phyloP scores from a whole-genome alignment of 2,329 filamentous ascomycete genomes.

The Seiridium cupressi region DNA sequence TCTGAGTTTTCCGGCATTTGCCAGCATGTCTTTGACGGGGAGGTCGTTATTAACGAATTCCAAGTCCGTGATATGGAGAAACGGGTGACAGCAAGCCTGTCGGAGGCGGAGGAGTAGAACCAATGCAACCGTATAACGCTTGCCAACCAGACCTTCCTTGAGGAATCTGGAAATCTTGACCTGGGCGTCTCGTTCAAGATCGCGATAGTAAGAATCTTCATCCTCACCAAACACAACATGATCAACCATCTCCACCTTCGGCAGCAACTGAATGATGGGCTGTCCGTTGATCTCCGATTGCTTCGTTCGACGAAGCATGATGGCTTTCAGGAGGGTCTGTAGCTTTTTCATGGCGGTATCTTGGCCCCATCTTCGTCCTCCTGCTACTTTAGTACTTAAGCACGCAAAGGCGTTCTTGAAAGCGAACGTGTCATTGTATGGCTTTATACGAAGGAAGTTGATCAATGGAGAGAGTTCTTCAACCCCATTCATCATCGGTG shows the following conservation, averaged over 20 bases:
- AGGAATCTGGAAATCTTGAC: conserved; percentile 24
- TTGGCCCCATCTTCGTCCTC: neutral
- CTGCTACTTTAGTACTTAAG: conserved; percentile 44
- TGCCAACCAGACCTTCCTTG: conserved; percentile 45
- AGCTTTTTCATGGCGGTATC: conserved; percentile 66
- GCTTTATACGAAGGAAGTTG: conserved; percentile 72
- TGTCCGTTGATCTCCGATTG: conserved; percentile 75
- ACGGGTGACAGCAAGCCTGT: conserved; percentile 77
- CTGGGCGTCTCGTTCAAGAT: conserved; percentile 38
- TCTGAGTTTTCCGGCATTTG: conserved; percentile 55
- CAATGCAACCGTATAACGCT: conserved; percentile 76
- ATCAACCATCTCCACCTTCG: conserved; percentile 59
- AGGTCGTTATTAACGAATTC: conserved; percentile 42
- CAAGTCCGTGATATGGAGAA: conserved; percentile 55
- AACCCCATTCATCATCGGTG: conserved; percentile 86
- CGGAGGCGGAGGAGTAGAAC: conserved; percentile 78
- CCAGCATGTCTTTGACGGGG: conserved; percentile 37
- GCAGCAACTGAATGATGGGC: conserved; percentile 68
- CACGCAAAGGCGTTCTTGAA: conserved; percentile 57
- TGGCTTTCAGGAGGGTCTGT: conserved; percentile 73
- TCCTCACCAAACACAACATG: conserved; percentile 67
- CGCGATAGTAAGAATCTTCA: conserved; percentile 62
- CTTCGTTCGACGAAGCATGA: conserved; percentile 82
- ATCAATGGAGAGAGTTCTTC: conserved; percentile 76
- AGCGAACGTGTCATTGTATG: conserved; percentile 63